Evolutionary conservation across 2,329 filamentous ascomycete genomes (phyloP).

Genomic region (Cryphonectria radicalis): DNA sequence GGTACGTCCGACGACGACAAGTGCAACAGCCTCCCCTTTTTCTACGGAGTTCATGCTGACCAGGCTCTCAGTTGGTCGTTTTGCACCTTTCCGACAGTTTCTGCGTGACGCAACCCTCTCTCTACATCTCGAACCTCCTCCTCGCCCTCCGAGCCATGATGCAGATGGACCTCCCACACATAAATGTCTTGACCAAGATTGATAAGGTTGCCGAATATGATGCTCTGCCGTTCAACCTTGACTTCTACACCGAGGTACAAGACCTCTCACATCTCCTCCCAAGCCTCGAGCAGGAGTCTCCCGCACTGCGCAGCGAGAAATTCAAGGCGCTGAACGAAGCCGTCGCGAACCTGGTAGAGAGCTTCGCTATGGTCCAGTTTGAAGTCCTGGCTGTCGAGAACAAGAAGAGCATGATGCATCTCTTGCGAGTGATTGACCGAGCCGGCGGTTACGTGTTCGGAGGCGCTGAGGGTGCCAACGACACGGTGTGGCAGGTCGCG

Average conservation of each 20-base stretch:
- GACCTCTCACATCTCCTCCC: conserved; percentile 85
- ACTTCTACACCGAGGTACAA: conserved; percentile 97
- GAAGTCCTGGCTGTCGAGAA: conserved; percentile 96
- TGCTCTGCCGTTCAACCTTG: conserved; percentile 89
- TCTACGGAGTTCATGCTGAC: background rate
- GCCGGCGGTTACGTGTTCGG: conserved; percentile 94
- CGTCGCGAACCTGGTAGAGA: conserved; percentile 83
- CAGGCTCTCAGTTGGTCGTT: conserved; percentile 73
- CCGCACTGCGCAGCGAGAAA: conserved; percentile 70
- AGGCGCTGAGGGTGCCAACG: conserved; percentile 86
- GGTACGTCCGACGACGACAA: conserved; percentile 57
- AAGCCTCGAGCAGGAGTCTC: conserved; percentile 77
- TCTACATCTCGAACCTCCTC: conserved; percentile 93
- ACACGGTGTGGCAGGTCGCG: conserved; percentile 95
- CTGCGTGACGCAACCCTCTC: conserved; percentile 86
- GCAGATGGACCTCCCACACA: conserved; percentile 93
- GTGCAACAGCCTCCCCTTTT: conserved; percentile 12
- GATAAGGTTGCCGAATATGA: conserved; percentile 89
- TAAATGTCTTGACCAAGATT: conserved; percentile 97
- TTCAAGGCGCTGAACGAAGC: conserved; percentile 86
- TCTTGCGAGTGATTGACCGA: conserved; percentile 86
- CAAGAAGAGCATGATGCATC: conserved; percentile 93
- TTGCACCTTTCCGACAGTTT: conserved; percentile 94
- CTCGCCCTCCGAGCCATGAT: conserved; percentile 95
- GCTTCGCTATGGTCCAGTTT: conserved; percentile 87